A percentile compares a stretch with the other conserved stretches of the same genome.
These are phyloP conservation scores for Tetrapisispora taiwanensis DNA, from an alignment of 805 yeast genomes.

Conservation along the genomic window DNA sequence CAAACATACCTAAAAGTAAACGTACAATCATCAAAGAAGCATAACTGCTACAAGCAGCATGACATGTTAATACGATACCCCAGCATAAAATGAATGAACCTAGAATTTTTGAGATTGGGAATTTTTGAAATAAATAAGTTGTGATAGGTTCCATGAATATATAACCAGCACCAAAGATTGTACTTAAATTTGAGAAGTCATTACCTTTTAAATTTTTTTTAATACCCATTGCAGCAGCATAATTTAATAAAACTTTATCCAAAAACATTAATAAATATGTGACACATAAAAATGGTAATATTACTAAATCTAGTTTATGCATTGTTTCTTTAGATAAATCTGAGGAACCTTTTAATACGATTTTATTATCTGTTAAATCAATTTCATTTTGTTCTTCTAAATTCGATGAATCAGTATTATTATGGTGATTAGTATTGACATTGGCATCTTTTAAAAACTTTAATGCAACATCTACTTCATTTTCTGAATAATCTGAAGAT, in stretches of 20 bases:
- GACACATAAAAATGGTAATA: conserved; percentile 41
- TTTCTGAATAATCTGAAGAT: background rate
- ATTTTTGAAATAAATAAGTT: conserved; percentile 38
- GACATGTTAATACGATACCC: conserved; percentile 45
- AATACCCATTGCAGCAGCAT: conserved; percentile 59
- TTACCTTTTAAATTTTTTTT: conserved; percentile 37
- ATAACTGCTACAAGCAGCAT: conserved; percentile 43
- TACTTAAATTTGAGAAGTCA: conserved; percentile 43
- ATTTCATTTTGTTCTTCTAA: background rate
- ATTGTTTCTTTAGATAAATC: conserved; percentile 14
- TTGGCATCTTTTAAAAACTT: conserved; percentile 9
- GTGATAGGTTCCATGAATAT: conserved; percentile 46
- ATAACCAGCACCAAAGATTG: conserved; percentile 45
- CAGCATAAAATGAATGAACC: conserved; percentile 39
- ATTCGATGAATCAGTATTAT: background rate
- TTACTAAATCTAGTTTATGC: conserved; percentile 37
- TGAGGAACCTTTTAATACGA: conserved; percentile 19
- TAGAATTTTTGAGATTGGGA: conserved; percentile 44
- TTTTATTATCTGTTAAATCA: background rate
- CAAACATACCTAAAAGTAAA: conserved; percentile 44
- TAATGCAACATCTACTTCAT: conserved; percentile 13
- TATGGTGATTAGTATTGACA: background rate
- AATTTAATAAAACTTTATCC: conserved; percentile 49
- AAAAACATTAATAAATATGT: conserved; percentile 48
- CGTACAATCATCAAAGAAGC: conserved; percentile 48